These are phyloP conservation scores for Candida xiaguanensis DNA, from an alignment of 805 yeast genomes.

Conservation along the genomic window DNA sequence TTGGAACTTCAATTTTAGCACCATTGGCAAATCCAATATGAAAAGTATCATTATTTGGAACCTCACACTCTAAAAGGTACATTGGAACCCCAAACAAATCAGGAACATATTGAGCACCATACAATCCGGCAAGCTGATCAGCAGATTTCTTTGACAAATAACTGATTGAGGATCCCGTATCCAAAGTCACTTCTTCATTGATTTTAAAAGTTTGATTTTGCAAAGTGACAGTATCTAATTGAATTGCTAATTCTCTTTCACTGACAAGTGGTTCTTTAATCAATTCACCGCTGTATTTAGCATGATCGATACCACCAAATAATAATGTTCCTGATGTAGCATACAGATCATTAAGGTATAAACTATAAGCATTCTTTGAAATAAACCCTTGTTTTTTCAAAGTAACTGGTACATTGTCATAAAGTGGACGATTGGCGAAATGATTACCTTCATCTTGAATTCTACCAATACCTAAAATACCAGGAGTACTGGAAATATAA, in stretches of 20 bases:
- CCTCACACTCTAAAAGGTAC: conserved; percentile 6
- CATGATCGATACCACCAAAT: conserved; percentile 32
- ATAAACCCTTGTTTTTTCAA: conserved; percentile 31
- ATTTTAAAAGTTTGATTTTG: conserved; percentile 9
- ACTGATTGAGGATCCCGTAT: conserved; percentile 33
- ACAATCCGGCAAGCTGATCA: background rate
- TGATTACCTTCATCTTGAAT: conserved; percentile 9
- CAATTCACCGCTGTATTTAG: conserved; percentile 22
- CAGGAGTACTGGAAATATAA: conserved; percentile 10
- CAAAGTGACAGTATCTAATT: conserved; percentile 27
- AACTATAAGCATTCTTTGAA: conserved; percentile 33
- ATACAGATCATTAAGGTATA: conserved; percentile 25
- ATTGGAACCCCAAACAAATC: background rate
- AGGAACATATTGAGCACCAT: background rate
- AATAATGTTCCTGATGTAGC: conserved; percentile 21
- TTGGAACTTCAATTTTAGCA: conserved; percentile 44
- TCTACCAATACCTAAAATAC: conserved; percentile 37
- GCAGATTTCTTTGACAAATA: conserved; percentile 39
- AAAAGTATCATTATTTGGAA: background rate
- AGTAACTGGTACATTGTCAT: conserved; percentile 30
- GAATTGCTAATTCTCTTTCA: conserved; percentile 32
- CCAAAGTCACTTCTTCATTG: conserved; percentile 24
- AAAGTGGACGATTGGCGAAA: conserved; percentile 6
- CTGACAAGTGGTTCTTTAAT: conserved; percentile 3
- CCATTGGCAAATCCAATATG: conserved; percentile 4